A percentile compares a stretch with the other conserved stretches of the same genome.
These are phyloP conservation scores for Plectosphaerella cucumerina DNA, from an alignment of 2,329 filamentous ascomycete genomes.

Conservation along the genomic window DNA sequence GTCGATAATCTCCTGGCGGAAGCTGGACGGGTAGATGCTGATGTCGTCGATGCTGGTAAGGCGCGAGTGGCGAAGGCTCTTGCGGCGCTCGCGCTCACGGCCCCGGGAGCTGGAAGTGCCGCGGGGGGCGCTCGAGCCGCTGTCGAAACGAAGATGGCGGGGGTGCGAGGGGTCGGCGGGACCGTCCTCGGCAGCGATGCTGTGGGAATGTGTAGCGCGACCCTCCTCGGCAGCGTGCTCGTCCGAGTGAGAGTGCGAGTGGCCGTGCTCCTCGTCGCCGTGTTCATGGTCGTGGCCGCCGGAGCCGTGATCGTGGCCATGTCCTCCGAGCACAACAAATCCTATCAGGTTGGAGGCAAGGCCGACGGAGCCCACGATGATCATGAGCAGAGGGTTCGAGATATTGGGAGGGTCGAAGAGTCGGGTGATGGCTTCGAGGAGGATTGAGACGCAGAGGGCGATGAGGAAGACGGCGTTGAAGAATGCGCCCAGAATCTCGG, in stretches of 20 bases:
- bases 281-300: slow-evolving; percentile 48
- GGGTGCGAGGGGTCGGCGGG: slow-evolving; percentile 24
- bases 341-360: slow-evolving; percentile 85
- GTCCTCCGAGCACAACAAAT: slow-evolving; percentile 87
- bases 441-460: slow-evolving; percentile 91
- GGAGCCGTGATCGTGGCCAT: slow-evolving; percentile 75
- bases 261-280: slow-evolving; percentile 33
- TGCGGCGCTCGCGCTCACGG: slow-evolving; percentile 36
- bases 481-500: slow-evolving; percentile 91
- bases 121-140: slow-evolving; percentile 23
- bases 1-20: slow-evolving; percentile 88
- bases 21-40: slow-evolving; percentile 82
- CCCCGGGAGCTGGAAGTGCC: slow-evolving; percentile 27
- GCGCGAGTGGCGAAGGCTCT: slow-evolving; percentile 49
- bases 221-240: slow-evolving; percentile 47
- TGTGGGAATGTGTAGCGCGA: slow-evolving; percentile 36
- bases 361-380: slow-evolving; percentile 83
- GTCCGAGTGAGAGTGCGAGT: slow-evolving; percentile 23
- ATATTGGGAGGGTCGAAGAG: slow-evolving; percentile 90
- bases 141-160: slow-evolving; percentile 37
- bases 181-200: slow-evolving; percentile 48
- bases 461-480: slow-evolving; percentile 98
- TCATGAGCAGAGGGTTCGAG: slow-evolving; percentile 76
- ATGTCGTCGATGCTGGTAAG: slow-evolving; percentile 67
- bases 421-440: slow-evolving; percentile 89